Base-by-base conservation (phyloP, 169 alveolate genomes). In the Cryptosporidium ryanae region DNA sequence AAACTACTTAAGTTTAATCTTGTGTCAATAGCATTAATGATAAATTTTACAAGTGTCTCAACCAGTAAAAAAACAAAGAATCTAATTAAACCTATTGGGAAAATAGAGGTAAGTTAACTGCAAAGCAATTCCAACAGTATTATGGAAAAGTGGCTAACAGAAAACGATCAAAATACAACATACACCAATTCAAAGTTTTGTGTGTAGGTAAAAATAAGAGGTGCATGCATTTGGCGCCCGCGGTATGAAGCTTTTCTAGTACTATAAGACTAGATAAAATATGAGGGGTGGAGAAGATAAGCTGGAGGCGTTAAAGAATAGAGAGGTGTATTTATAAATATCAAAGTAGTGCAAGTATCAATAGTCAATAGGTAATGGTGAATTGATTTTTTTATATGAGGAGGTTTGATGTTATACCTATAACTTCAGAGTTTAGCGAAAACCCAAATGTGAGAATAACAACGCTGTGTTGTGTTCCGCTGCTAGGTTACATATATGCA, bases 191-290 rank as follows among this genome's bases (percentile, higher is more conserved):
- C n/a, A n/a, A n/a, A n/a, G n/a, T n/a, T n/a, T n/a, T n/a, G n/a
- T n/a, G 46, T 38, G 46, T 38, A 10, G 8, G 46, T 6, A 0
- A 38, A 38, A 6, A 38, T 34, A 6, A 34, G 1, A 66, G 52
- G 29, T 66, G 82, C 82, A 66, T 66, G 82, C 48, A 38, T n/a
- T 66, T 66, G 82, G 82, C 82, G 82, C 82, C 82, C 43, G 82
- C 82, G 82, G 82, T 63, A 66, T 44, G 61, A 49, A 66, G 27
- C 46, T 66, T 1, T 44, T 10, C 46, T 38, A 38, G 46, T 38
- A 38, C 46, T 61, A 7, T 61, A 61, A 61, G 29, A 31, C 21
- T 61, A 61, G 29, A 61, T 18, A 61, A 29, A 29, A 31, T 18
- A 31, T 18, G 29, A 29, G 48, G 48, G 29, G 48, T 18, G 29